Evolutionary conservation across 148 eudicot species (phyloP).

Genomic region (Amaranthus cruentus): DNA sequence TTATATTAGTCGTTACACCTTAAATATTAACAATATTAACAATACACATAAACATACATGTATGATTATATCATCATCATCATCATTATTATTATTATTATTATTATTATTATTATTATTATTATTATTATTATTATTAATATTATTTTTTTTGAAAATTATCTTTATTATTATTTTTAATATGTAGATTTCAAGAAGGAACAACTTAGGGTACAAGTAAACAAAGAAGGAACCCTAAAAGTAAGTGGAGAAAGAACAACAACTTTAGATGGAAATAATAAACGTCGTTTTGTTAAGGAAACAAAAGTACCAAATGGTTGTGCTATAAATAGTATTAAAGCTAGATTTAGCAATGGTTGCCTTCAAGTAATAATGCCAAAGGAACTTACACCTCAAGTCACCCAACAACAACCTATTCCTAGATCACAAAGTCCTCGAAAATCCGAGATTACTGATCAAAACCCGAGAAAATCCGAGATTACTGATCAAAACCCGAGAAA

Average conservation of each 20-base stretch:
- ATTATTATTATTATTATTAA: no score
- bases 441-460: neutral
- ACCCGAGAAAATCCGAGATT: neutral
- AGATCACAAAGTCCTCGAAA: neutral
- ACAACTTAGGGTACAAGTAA: slow-evolving; percentile 51
- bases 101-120: no score
- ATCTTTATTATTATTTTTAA: no score
- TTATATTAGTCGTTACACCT: no score
- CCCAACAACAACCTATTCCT: neutral
- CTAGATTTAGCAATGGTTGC: slow-evolving; percentile 35
- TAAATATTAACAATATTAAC: no score
- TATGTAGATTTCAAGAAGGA: slow-evolving; percentile 54
- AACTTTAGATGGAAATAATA: slow-evolving; percentile 25
- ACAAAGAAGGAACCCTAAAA: slow-evolving; percentile 39
- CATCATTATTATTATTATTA: no score
- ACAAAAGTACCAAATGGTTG: slow-evolving; percentile 32
- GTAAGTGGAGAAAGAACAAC: slow-evolving; percentile 49
- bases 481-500: neutral
- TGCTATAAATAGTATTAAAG: slow-evolving; percentile 38
- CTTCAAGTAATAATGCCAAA: slow-evolving; percentile 53
- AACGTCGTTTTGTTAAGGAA: slow-evolving; percentile 50
- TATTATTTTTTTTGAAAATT: neutral
- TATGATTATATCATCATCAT: no score
- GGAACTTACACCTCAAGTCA: slow-evolving; percentile 9
- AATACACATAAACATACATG: no score